Evolutionary conservation across 257 asterid species (phyloP), one percentile per base, ranked within the genome.

Genomic region (Gardenia jasminoides): DNA sequence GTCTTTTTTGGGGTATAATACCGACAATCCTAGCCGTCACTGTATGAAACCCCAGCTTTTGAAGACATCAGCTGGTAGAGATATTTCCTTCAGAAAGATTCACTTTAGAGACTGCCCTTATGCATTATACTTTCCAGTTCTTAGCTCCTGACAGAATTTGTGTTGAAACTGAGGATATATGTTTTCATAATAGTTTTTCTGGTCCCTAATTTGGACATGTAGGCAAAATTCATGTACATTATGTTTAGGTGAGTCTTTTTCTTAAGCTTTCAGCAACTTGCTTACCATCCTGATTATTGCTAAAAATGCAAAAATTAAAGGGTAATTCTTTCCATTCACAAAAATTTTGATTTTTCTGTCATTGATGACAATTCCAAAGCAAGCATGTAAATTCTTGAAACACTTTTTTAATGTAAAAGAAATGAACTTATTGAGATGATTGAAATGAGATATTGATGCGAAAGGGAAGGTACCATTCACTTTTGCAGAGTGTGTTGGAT

Each of bases 401-500:
- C 3, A 12, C 22, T n/a, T n/a, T n/a, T 50, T 12, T 12, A 31
- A 7, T 30, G 19, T 3, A 39, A 69, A 68, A 7, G 17, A 39
- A 52, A 70, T 31, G 7, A 44, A 65, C 11, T 50, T 44, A 31
- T 70, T 11, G 6, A 50, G 19, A 66, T 79, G 17, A 70, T 43
- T 48, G 52, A 43, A 41, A 73, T 31, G 56, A 61, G 72, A 31
- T 46, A 39, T 54, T 81, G 26, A 62, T 54, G 17, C 54, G 72
- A 39, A 77, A 65, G 44, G 64, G 61, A 65, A 43, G 62, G 50
- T 76, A 80, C 80, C 68, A 31, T 84, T 77, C 72, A 64, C 76
- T 82, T 79, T 71, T 85, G 94, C 88, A 94, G 98, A 90, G 98
- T 84, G 97, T 92, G 80, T 80, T 94, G 83, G 92, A 94, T 54